Evolutionary conservation across 768 basidiomycete species (phyloP), one percentile per base, ranked within the genome.

Genomic region (Boletus pseudopeckii): DNA sequence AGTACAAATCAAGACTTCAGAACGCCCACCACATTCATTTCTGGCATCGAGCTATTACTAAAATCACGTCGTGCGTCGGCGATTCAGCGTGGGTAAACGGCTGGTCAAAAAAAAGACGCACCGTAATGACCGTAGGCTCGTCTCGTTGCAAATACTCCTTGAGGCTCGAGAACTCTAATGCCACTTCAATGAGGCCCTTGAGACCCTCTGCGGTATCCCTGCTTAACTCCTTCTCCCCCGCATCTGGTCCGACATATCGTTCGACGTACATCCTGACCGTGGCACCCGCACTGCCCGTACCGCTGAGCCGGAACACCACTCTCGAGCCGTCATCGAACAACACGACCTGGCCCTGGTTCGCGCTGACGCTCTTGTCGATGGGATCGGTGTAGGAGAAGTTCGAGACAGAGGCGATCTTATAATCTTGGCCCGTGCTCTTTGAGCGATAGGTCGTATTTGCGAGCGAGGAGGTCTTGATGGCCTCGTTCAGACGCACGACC

Each of bases 381-480:
- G 97, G 97, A 71, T 99, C 97, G 45, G 85, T 97, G 81, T 99
- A 99, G 68, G 88, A 83, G 69, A 99, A 99, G 79, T 92, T 85
- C 75, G 85, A 86, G 40, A 89, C 75, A 24, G 81, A 80, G 17
- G 82, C 79, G 53, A 99, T 84, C 55, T 79, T 86, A 78, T 95
- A 98, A 45, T 80, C 78, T 43, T 81, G 80, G 37, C 76, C 77
- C 3, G 86, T 84, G 46, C 86, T 81, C 50, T 79, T 75, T 3
- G 92, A 88, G 40, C 73, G 77, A 73, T 92, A 84, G 9, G 74
- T 74, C 28, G 84, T 84, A 63, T 85, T 80, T 65, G 81, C 77
- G 64, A 98, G 85, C 45, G 83, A 84, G 1, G 80, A 75, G 7
- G 80, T 75, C 55, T 80, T 75, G 71, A 96, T 84, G 36, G 83